Base-by-base conservation (phyloP, 805 yeast genomes). In the Wickerhamiella cacticola region DNA sequence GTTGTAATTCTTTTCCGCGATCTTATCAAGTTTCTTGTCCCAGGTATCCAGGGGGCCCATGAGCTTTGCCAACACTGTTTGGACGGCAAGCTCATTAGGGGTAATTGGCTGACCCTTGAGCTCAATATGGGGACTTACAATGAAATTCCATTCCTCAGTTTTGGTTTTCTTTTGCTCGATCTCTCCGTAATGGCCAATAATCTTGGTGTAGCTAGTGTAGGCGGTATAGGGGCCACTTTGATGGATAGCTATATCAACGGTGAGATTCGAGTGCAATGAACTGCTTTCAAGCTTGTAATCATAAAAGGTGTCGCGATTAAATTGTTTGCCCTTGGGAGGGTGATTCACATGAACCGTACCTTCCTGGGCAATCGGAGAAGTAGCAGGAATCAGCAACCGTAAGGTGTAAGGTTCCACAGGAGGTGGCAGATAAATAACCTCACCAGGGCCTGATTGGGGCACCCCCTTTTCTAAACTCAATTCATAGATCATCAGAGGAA, bases 41-140 rank as follows among this genome's bases (percentile, higher is more conserved):
- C 97, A 89, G 1, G 62, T 60, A 22, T 22, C 34, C 28, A 71
- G 61, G 1, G 76, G 72, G 1, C 96, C 96, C 66, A 88, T 75
- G 89, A 96, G 86, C 66, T 89, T 89, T 34, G 96, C 84, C 3
- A 89, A 76, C 35, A 92, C 79, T 1, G 95, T 76, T 63, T 88
- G 92, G 60, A 89, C 68, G 42, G 84, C 80, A 52, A 89, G 73
- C 7, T 88, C 73, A 59, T 88, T 84, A 59, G 88, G 72, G 1
- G 89, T 80, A 25, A 88, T 56, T 54, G 71, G 77, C 15, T 69
- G 60, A 38, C 68, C 76, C 41, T 73, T 70, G 48, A 84, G 67
- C 38, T 68, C 66, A 50, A 89, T 70, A 12, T 79, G 76, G 2
- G 96, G 94, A 1, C 88, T 86, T 10, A 82, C 94, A 25, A 78